Conservation (phyloP, 306 rosid genomes). For the Cyclanthera cordifolia region DNA sequence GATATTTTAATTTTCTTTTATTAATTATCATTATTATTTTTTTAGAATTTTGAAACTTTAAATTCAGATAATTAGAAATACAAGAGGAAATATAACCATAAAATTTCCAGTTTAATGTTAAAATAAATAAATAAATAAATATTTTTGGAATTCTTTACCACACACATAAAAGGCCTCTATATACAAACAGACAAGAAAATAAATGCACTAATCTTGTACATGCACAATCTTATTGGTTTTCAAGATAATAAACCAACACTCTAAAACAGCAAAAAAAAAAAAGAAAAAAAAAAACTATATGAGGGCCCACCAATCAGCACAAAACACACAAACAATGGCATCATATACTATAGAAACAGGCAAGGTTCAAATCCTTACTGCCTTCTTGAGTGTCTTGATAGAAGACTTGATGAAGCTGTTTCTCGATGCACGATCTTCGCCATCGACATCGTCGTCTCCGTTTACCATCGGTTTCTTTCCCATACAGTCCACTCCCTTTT, state of each 20-base stretch:
- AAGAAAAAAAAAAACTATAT: neutral
- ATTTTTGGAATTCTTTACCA: neutral
- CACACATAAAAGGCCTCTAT: neutral
- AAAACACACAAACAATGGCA: neutral
- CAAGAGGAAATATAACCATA: too few species aligned
- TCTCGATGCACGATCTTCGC: conserved; percentile 22
- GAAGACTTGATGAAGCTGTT: conserved; percentile 52
- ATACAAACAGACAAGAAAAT: conserved; percentile 24
- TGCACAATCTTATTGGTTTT: conserved; percentile 26
- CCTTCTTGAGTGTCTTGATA: conserved; percentile 57
- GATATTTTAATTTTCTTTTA: too few species aligned
- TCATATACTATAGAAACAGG: neutral
- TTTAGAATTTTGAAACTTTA: too few species aligned
- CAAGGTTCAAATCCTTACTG: conserved; percentile 39
- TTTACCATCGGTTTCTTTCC: conserved; percentile 48
- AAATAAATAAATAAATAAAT: neutral
- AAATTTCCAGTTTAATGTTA: neutral
- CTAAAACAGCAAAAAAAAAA: neutral
- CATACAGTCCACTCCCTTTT: conserved; percentile 58
- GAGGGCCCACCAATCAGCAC: neutral
- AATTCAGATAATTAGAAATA: neutral
- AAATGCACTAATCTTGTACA: conserved; percentile 15
- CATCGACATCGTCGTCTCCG: conserved; percentile 29
- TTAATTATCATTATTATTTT: too few species aligned
- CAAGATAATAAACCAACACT: conserved; percentile 18